phyloP scores from a whole-genome alignment of 371 early-diverging fungal species.

The Conidiobolus incongruus region DNA sequence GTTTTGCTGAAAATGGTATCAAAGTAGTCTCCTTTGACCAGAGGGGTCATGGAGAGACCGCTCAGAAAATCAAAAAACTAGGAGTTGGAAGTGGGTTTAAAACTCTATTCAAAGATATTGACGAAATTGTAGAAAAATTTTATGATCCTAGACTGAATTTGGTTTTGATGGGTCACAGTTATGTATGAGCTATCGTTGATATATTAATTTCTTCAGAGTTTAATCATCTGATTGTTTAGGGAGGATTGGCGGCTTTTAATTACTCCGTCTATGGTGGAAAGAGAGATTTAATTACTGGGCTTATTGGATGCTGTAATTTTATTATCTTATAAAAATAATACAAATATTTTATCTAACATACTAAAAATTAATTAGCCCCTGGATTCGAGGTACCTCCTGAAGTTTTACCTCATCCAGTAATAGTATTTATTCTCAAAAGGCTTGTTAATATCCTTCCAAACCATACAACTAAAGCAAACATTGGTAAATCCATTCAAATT shows the following conservation, averaged over 20 bases:
- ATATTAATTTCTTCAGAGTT: no score
- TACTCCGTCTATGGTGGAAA: constrained; percentile 17
- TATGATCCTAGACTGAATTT: constrained; percentile 17
- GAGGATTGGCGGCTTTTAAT: constrained; percentile 25
- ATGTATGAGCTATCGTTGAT: no score
- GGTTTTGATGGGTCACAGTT: constrained; percentile 36
- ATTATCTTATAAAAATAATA: no score
- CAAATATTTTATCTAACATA: no score
- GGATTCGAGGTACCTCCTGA: no score
- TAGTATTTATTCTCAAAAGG: no score
- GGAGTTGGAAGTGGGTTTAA: constrained; percentile 27
- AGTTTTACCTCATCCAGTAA: no score
- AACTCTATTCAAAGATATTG: constrained; percentile 18
- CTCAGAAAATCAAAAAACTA: constrained; percentile 16
- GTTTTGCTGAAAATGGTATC: constrained; percentile 24
- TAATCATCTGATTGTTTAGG: constrained; percentile 10
- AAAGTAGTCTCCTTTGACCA: constrained; percentile 31
- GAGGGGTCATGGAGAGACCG: constrained; percentile 37
- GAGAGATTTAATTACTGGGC: constrained; percentile 15
- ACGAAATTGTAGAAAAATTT: constrained; percentile 17
- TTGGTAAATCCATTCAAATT: no score
- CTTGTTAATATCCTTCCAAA: no score
- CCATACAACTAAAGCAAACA: no score
- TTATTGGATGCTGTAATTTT: constrained; percentile 12
- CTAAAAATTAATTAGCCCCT: no score